Evolutionary conservation across 2,329 filamentous ascomycete species (phyloP), one percentile per base, ranked within the genome.

Genomic region (Juglanconis sp.): DNA sequence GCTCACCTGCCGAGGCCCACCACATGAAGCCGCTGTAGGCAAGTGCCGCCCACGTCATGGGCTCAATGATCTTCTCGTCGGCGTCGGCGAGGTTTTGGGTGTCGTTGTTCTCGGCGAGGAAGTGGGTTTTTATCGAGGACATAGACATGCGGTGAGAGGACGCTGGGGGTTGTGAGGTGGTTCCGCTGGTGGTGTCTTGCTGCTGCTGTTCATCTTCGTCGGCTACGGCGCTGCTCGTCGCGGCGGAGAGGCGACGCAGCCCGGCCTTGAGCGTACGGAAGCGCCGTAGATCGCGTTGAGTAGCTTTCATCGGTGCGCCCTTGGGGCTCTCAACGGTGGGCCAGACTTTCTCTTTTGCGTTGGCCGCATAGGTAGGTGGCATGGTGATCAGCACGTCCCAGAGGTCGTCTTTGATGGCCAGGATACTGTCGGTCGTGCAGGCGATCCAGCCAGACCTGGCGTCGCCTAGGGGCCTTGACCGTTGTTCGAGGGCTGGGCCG

Each of bases 371-470:
- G 5, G 82, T 73, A 1, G 86, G 81, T 0, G 92, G 91, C 69
- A 98, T 83, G 57, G 91, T 91, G 62, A 98, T 88, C 44, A 97
- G 83, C 67, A 97, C 82, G 71, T 99, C 95, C 80, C 92, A 98
- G 2, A 99, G 83, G 2, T 89, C 84, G 54, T 87, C 85, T 76
- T 98, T 98, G 74, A 91, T 89, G 51, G 86, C 87, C 13, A 99
- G 82, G 61, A 99, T 95, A 69, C 90, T 94, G 75, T 99, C 95
- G 1, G 94, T 98, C 3, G 94, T 97, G 73, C 93, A 97, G 11
- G 94, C 95, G 61, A 96, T 88, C 92, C 93, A 99, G 44, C 92
- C 90, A 13, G 82, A 76, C 36, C 81, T 81, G 31, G 75, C 71
- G 47, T 85, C 80, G 31, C 79, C 81, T 40, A 75, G 73, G 15